phyloP scores from a whole-genome alignment of 1,139 yeast genomes.

The Lizanozyma gosingica region DNA sequence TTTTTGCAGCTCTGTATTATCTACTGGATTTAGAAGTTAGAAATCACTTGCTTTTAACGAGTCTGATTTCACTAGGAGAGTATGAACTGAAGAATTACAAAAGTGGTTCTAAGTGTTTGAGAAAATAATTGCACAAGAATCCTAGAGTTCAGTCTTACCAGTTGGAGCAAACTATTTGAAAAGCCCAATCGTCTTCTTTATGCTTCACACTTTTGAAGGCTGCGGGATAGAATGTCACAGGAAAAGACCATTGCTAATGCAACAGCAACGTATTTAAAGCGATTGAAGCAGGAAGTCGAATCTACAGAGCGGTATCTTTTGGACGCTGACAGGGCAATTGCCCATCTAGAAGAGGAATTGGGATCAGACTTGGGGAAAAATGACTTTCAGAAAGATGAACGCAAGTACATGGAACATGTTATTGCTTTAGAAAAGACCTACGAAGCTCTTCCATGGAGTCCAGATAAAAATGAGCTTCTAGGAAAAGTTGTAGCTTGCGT shows the following conservation, averaged over 20 bases:
- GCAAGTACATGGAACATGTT: background rate
- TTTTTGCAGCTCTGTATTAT: no score
- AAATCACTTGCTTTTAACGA: no score
- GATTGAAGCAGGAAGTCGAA: background rate
- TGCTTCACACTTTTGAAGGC: no score
- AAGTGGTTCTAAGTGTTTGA: no score
- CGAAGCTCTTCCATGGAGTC: background rate
- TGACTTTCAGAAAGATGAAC: background rate
- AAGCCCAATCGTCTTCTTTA: no score
- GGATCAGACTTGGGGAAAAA: background rate
- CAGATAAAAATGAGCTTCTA: background rate
- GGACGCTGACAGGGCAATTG: background rate
- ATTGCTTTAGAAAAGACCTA: background rate
- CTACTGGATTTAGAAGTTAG: no score
- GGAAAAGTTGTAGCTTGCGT: background rate
- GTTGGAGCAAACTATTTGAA: no score
- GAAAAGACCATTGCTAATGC: background rate
- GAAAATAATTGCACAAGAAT: no score
- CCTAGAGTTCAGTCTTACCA: no score
- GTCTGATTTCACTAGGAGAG: no score
- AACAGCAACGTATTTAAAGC: background rate
- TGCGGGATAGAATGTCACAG: background rate
- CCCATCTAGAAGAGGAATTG: background rate
- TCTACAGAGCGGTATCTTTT: background rate
- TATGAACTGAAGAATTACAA: no score